phyloP scores from a whole-genome alignment of 306 rosid species.

The Rosa multiflora region DNA sequence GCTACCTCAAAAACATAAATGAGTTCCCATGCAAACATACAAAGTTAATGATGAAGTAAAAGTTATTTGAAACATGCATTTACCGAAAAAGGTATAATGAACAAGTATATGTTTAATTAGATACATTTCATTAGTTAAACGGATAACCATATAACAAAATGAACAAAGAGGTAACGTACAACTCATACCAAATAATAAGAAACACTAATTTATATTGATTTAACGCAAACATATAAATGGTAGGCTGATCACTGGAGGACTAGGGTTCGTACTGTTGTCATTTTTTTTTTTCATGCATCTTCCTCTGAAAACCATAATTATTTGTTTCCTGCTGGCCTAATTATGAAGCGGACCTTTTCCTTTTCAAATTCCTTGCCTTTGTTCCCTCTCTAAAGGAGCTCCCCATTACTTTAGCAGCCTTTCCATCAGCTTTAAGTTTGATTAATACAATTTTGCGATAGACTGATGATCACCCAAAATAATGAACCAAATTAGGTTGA shows the following conservation, averaged over 20 bases:
- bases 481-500: not conserved
- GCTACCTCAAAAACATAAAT: not conserved
- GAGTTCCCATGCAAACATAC: not conserved
- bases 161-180: no score
- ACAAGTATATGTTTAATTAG: not conserved
- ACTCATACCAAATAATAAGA: slow-evolving; percentile 3
- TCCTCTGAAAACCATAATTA: slow-evolving; percentile 8
- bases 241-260: not conserved
- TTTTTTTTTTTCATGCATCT: not conserved
- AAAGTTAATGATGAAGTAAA: not conserved
- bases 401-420: slow-evolving; percentile 31
- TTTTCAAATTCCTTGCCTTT: slow-evolving; percentile 18
- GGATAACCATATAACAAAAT: no score
- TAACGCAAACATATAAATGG: not conserved
- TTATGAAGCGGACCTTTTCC: slow-evolving; percentile 21
- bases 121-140: no score
- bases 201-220: not conserved
- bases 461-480: not conserved
- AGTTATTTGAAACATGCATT: not conserved
- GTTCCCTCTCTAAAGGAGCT: slow-evolving; percentile 29
- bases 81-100: not conserved
- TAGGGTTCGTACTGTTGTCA: not conserved
- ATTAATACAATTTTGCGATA: slow-evolving; percentile 8
- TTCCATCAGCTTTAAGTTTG: slow-evolving; percentile 22
- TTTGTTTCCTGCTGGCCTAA: slow-evolving; percentile 18